Percentiles rank a stretch among this genome's conserved stretches.
These are phyloP conservation scores for Fonsecaea nubica DNA, from an alignment of 2,329 filamentous ascomycete genomes.

Conservation along the genomic window DNA sequence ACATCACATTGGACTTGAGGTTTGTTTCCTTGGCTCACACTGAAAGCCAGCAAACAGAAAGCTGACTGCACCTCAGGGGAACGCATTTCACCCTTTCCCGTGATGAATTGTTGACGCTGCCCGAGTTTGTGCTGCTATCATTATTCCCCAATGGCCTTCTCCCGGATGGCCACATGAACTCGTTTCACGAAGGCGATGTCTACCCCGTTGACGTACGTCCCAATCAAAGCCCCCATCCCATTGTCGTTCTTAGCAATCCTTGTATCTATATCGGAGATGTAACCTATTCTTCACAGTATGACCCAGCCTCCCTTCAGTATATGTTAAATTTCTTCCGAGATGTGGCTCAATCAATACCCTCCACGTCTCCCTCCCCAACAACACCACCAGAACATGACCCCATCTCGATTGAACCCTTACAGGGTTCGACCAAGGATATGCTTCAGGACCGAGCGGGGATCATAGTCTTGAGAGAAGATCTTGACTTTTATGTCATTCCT, in stretches of 20 bases:
- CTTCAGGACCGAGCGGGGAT: slow-evolving; percentile 89
- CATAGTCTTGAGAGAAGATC: slow-evolving; percentile 92
- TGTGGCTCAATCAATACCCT: slow-evolving; percentile 93
- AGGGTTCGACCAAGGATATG: slow-evolving; percentile 74
- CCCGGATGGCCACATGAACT: slow-evolving; percentile 93
- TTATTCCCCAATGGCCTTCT: slow-evolving; percentile 98
- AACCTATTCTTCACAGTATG: slow-evolving; percentile 74
- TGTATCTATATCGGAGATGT: slow-evolving; percentile 56
- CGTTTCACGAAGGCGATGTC: slow-evolving; percentile 88
- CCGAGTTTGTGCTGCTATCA: slow-evolving; percentile 96
- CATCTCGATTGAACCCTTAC: slow-evolving; percentile 75
- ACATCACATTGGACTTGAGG: slow-evolving; percentile 42
- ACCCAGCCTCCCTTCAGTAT: slow-evolving; percentile 93
- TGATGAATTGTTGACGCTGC: slow-evolving; percentile 92
- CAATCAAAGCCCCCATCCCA: slow-evolving; percentile 36
- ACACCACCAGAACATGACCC: slow-evolving; percentile 66
- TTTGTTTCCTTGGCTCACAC: slow-evolving; percentile 15
- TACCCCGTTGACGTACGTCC: slow-evolving; percentile 94
- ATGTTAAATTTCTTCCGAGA: slow-evolving; percentile 99
- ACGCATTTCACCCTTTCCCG: slow-evolving; percentile 91
- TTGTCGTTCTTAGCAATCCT: slow-evolving; percentile 40
- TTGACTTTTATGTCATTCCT: slow-evolving; percentile 97
- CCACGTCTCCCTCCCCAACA: slow-evolving; percentile 70
- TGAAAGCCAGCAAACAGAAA: background rate
- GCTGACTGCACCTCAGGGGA: slow-evolving; percentile 65